Percentiles rank a stretch among this genome's conserved stretches.
Conservation (phyloP, 2,329 filamentous ascomycete genomes). For the Aspergillus phoenicis region DNA sequence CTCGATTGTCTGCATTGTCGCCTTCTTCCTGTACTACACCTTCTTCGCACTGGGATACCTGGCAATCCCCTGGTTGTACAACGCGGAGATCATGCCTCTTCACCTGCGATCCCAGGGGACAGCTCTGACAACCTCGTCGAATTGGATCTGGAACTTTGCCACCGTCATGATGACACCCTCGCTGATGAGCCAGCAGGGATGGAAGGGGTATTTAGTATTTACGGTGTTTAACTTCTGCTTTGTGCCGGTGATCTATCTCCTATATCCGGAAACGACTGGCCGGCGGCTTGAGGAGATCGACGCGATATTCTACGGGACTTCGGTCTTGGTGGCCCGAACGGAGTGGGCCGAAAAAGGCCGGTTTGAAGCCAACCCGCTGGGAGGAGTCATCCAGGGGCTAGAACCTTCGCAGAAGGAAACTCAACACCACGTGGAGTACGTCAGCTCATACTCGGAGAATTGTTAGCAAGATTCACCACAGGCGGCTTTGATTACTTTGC, state of each 20-base stretch:
- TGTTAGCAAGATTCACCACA: neutral
- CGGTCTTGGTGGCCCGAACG: neutral
- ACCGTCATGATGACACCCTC: conserved; percentile 15
- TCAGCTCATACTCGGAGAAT: neutral
- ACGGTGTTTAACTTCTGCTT: conserved; percentile 25
- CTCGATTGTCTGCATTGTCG: conserved; percentile 48
- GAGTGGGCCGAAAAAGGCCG: neutral
- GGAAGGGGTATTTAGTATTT: conserved; percentile 59
- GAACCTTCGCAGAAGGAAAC: neutral
- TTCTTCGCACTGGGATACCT: conserved; percentile 14
- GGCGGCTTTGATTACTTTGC: no score
- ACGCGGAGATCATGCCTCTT: conserved; percentile 19
- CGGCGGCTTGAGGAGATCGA: conserved; percentile 43
- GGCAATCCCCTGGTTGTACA: conserved; percentile 26
- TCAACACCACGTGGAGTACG: neutral
- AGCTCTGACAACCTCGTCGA: conserved; percentile 11
- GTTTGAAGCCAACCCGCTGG: neutral
- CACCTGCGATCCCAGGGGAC: conserved; percentile 9
- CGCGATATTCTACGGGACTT: conserved; percentile 14
- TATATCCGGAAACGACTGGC: conserved; percentile 31
- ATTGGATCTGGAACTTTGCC: conserved; percentile 13
- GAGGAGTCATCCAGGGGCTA: neutral
- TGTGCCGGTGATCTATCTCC: conserved; percentile 25
- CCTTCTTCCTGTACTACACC: conserved; percentile 31
- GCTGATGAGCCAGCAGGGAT: conserved; percentile 47